Conservation (phyloP, 495 filamentous ascomycete species). For the Penicillium flavigenum region DNA sequence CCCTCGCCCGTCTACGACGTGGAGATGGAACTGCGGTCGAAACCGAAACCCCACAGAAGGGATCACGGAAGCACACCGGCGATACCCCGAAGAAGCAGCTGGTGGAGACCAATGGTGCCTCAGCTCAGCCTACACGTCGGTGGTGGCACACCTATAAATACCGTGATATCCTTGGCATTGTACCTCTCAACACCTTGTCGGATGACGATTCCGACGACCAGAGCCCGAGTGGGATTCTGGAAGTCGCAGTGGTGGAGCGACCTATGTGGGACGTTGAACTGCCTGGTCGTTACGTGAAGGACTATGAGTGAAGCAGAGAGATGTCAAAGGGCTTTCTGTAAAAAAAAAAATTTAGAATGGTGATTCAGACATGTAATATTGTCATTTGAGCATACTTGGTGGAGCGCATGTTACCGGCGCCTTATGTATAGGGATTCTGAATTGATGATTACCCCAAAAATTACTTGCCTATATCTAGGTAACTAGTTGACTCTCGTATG, state of each 20-base stretch:
- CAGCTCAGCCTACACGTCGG: conserved; percentile 32
- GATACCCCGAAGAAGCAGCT: conserved; percentile 34
- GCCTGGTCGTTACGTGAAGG: conserved; percentile 67
- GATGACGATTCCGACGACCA: conserved; percentile 26
- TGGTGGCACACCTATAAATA: conserved; percentile 89
- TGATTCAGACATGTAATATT: conserved; percentile 16
- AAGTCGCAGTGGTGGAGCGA: conserved; percentile 85
- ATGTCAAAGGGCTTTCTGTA: conserved; percentile 5
- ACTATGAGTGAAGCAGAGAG: conserved; percentile 54
- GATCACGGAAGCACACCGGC: conserved; percentile 16
- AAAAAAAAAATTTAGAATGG: conserved; percentile 15
- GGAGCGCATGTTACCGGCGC: conserved; percentile 28
- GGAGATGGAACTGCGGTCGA: conserved; percentile 35
- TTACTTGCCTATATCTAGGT: no score
- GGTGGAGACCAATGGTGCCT: conserved; percentile 19
- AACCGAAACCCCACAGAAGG: conserved; percentile 35
- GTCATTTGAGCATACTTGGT: conserved; percentile 22
- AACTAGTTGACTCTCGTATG: no score
- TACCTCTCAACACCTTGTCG: conserved; percentile 54
- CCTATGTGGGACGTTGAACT: conserved; percentile 82
- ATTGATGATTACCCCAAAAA: conserved; percentile 8
- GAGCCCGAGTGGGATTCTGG: conserved; percentile 46
- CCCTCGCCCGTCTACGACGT: conserved; percentile 39
- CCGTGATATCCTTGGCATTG: conserved; percentile 83
- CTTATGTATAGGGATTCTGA: conserved; percentile 22